Conservation (phyloP, 2,329 filamentous ascomycete species). For the Thielaviopsis ethacetica region DNA sequence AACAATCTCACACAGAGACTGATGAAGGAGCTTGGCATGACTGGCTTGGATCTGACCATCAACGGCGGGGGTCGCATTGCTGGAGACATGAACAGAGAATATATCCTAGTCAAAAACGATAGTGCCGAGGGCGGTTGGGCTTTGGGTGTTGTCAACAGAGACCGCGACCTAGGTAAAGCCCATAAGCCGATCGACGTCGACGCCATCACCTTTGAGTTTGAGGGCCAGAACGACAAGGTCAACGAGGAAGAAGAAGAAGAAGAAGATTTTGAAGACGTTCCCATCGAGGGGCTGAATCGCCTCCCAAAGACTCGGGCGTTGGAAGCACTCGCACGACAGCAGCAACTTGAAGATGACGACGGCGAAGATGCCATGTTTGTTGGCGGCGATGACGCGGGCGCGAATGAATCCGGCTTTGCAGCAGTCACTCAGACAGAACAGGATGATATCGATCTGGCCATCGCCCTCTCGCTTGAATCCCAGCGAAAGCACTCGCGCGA, state of each 20-base stretch:
- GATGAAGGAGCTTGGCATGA: slow-evolving; percentile 90
- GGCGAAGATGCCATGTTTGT: slow-evolving; percentile 41
- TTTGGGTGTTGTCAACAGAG: slow-evolving; percentile 76
- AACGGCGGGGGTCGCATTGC: slow-evolving; percentile 47
- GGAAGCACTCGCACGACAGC: slow-evolving; percentile 13
- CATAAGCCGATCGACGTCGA: slow-evolving; percentile 92
- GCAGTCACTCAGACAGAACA: slow-evolving; percentile 20
- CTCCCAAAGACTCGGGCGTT: slow-evolving; percentile 40
- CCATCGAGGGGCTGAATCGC: slow-evolving; percentile 76
- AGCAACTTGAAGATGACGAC: slow-evolving; percentile 18
- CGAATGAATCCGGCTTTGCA: slow-evolving; percentile 18
- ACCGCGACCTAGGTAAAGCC: slow-evolving; percentile 60
- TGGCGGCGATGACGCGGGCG: slow-evolving; percentile 15
- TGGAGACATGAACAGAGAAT: slow-evolving; percentile 79
- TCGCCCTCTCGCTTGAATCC: slow-evolving; percentile 68
- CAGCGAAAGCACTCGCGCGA: slow-evolving; percentile 29
- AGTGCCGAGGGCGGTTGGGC: slow-evolving; percentile 93
- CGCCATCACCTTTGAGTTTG: slow-evolving; percentile 39
- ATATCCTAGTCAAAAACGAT: slow-evolving; percentile 90
- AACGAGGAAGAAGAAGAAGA: slow-evolving; percentile 58
- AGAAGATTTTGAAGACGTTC: slow-evolving; percentile 80
- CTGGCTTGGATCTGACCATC: slow-evolving; percentile 54
- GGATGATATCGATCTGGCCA: slow-evolving; percentile 61
- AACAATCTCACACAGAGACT: slow-evolving; percentile 89
- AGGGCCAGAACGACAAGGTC: slow-evolving; percentile 40